Percentiles rank a stretch among this genome's conserved stretches.
Conservation (phyloP, 768 basidiomycete genomes). For the Amanita molliuscula region DNA sequence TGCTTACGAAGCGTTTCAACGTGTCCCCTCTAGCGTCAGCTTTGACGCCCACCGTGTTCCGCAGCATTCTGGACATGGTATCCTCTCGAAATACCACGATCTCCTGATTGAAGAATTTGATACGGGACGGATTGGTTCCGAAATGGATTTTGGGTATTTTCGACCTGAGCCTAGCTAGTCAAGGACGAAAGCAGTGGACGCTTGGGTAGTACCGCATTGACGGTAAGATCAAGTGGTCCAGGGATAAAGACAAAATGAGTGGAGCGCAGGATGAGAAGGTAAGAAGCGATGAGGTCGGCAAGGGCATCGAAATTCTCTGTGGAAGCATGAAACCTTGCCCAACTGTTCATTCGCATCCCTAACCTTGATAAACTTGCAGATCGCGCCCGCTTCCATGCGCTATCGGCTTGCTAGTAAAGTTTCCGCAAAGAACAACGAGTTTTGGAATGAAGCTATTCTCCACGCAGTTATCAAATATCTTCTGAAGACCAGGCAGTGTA, state of each 20-base stretch:
- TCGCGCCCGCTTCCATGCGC: conserved; percentile 69
- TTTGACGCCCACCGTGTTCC: conserved; percentile 87
- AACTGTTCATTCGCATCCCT: not conserved
- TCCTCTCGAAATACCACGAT: conserved; percentile 92
- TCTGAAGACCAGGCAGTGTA: conserved; percentile 68
- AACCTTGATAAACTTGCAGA: conserved; percentile 81
- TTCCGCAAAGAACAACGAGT: conserved; percentile 88
- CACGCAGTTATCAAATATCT: conserved; percentile 84
- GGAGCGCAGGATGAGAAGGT: conserved; percentile 61
- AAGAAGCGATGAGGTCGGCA: conserved; percentile 75
- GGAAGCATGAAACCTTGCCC: not conserved
- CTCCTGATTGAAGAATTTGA: conserved; percentile 94
- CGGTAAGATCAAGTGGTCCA: conserved; percentile 82
- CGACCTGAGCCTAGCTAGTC: conserved; percentile 50
- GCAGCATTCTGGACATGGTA: conserved; percentile 84
- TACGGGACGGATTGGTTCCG: conserved; percentile 84
- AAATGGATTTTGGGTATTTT: conserved; percentile 77
- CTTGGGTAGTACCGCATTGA: conserved; percentile 75
- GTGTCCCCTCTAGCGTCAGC: conserved; percentile 68
- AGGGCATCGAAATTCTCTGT: conserved; percentile 81
- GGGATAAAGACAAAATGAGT: conserved; percentile 95
- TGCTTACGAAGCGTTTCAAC: conserved; percentile 77
- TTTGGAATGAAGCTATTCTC: conserved; percentile 83
- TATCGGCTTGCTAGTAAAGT: conserved; percentile 82
- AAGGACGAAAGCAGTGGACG: conserved; percentile 72